Base-by-base conservation (phyloP, 2,329 filamentous ascomycete species). In the Mycosphaerelloides madeirae region DNA sequence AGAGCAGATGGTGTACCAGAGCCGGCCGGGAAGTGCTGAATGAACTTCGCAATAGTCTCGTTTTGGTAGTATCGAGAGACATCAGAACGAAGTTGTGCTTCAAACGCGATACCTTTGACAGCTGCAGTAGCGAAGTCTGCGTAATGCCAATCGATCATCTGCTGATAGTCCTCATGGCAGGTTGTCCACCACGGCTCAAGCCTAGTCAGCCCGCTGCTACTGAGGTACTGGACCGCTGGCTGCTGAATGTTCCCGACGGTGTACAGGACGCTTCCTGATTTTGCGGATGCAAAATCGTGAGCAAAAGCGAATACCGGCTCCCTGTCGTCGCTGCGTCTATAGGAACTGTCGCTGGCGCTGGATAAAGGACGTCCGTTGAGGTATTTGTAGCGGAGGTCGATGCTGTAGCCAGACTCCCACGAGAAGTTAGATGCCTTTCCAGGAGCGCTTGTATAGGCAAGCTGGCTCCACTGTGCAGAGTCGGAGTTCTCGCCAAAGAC, bases 111-210 rank as follows among this genome's bases (percentile, higher is more conserved):
- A 16, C 29, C 31, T 31, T 41, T 48, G 6, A 32, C 37, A 4
- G 32, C 20, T 19, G 32, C 33, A 13, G 28, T 39, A 3, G 29
- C 16, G 19, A 43, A 48, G n/a, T 48, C 45, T 12, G 22, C 25
- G 15, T 41, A 44, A 20, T 48, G 45, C 13, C 19, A 29, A 12
- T 40, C 20, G n/a, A 44, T 36, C 37, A 48, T 41, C 11, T 32
- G 15, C 6, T 14, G 11, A 15, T 29, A 37, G 19, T n/a, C 16
- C 3, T 41, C 31, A 14, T 28, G 25, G 32, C 41, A 48, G 14
- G 15, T n/a, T 7, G 25, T 38, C 41, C 45, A 48, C 45, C 45
- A 48, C 7, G 45, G 41, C 6, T 44, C 31, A 4, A 48, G 41
- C 3, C 15, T 13, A 12, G 32, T 14, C 15, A 48, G 41, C 20